These are phyloP conservation scores for Quercus aquifolioides DNA, from an alignment of 306 rosid genomes.

Conservation along the genomic window DNA sequence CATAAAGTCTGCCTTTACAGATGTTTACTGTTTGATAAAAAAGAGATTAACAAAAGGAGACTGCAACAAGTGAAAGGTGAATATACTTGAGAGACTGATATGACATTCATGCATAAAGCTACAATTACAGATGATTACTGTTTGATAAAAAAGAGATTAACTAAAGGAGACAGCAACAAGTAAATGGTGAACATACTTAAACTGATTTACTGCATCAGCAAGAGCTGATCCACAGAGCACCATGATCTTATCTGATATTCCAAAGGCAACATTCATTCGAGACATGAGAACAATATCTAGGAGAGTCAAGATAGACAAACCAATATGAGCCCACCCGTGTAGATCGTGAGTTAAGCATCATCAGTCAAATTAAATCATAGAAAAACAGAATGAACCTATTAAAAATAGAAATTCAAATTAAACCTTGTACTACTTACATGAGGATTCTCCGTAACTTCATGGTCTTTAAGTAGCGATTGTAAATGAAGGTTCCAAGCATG, in stretches of 20 bases:
- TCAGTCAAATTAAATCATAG: constrained; percentile 8
- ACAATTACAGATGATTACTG: background rate
- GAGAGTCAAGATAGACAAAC: constrained; percentile 54
- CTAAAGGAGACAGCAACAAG: constrained; percentile 5
- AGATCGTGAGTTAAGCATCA: constrained; percentile 20
- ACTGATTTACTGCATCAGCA: constrained; percentile 66
- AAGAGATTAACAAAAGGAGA: background rate
- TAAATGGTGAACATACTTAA: constrained; percentile 48
- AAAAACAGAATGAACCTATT: background rate
- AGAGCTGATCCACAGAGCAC: constrained; percentile 78
- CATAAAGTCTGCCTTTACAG: background rate
- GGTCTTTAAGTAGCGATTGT: constrained; percentile 54
- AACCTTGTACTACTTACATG: constrained; percentile 43
- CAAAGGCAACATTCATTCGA: constrained; percentile 49
- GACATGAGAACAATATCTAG: constrained; percentile 57
- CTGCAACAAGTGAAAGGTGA: constrained; percentile 9
- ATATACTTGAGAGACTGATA: constrained; percentile 39
- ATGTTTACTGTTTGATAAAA: background rate
- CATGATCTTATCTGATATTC: constrained; percentile 59
- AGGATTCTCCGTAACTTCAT: constrained; percentile 73
- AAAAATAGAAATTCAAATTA: background rate
- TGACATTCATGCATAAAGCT: constrained; percentile 2
- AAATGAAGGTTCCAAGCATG: constrained; percentile 71
- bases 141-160: background rate
- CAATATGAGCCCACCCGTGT: constrained; percentile 64